Conservation (phyloP, 2,329 filamentous ascomycete species). For the Fusarium nygamai region DNA sequence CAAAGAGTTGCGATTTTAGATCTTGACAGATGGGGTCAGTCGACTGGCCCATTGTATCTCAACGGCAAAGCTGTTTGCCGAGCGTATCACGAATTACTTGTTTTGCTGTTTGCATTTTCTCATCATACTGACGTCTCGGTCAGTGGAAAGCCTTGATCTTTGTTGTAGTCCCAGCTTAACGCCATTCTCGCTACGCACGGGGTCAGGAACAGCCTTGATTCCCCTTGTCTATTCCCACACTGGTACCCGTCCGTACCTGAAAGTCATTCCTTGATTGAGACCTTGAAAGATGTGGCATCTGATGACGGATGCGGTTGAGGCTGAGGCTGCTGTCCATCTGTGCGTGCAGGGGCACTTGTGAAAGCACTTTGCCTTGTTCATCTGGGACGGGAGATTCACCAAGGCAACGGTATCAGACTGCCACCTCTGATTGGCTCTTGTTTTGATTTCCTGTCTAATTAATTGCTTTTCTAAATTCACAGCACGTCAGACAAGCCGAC, state of each 20-base stretch:
- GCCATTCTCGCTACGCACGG: conserved; percentile 27
- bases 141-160: background rate
- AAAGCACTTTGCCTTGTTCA: conserved; percentile 26
- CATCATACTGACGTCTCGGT: background rate
- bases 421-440: conserved; percentile 5
- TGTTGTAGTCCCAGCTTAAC: background rate
- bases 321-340: conserved; percentile 35
- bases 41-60: background rate
- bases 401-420: conserved; percentile 17
- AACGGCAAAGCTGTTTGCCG: background rate
- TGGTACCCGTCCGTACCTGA: conserved; percentile 12
- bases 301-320: conserved; percentile 42
- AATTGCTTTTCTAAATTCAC: conserved; percentile 15
- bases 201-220: conserved; percentile 28
- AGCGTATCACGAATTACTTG: background rate
- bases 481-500: conserved; percentile 8
- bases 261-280: conserved; percentile 17
- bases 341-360: conserved; percentile 14
- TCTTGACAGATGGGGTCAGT: conserved; percentile 23
- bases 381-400: conserved; percentile 14
- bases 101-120: conserved; percentile 5
- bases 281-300: conserved; percentile 24
- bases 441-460: conserved; percentile 4
- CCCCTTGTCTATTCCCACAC: conserved; percentile 24
- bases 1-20: conserved; percentile 17